Evolutionary conservation across 2,329 filamentous ascomycete genomes (phyloP).

Genomic region (Coleophoma crateriformis): DNA sequence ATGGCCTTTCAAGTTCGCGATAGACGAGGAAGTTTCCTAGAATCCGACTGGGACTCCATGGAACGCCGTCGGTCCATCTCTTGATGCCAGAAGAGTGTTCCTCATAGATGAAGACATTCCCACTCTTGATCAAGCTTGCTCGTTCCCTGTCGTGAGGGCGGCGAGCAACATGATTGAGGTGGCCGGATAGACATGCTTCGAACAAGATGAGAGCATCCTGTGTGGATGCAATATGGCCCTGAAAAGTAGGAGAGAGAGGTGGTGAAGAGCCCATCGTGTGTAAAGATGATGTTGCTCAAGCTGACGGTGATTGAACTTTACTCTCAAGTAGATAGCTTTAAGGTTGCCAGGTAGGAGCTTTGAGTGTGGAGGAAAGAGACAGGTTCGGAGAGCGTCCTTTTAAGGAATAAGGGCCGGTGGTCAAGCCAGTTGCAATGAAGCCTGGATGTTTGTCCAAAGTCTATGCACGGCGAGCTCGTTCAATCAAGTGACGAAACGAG

Average conservation of each 20-base stretch:
- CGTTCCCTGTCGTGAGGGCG: constrained; percentile 84
- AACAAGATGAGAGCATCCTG: constrained; percentile 69
- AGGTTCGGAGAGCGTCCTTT: background rate
- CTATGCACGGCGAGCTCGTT: constrained; percentile 1
- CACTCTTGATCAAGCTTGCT: constrained; percentile 70
- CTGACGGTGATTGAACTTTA: background rate
- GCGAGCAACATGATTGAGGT: constrained; percentile 70
- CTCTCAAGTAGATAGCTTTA: constrained; percentile 3
- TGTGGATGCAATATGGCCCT: constrained; percentile 16
- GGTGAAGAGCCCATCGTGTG: constrained; percentile 13
- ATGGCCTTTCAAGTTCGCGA: constrained; percentile 84
- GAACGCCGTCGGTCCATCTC: constrained; percentile 87
- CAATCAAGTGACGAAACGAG: constrained; percentile 2
- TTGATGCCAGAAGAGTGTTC: constrained; percentile 89
- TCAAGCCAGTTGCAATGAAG: background rate
- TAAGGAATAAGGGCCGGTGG: constrained; percentile 1
- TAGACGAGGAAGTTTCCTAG: constrained; percentile 97
- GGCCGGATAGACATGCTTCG: constrained; percentile 69
- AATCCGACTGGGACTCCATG: constrained; percentile 90
- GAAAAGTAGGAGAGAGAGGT: constrained; percentile 17
- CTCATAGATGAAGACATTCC: constrained; percentile 87
- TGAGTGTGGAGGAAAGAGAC: background rate
- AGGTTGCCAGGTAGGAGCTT: background rate
- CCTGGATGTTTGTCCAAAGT: constrained; percentile 1
- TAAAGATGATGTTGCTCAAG: background rate